A percentile compares a stretch with the other conserved stretches of the same genome.
phyloP scores from a whole-genome alignment of 2,329 filamentous ascomycete species.

The Hypoxylon sp. region DNA sequence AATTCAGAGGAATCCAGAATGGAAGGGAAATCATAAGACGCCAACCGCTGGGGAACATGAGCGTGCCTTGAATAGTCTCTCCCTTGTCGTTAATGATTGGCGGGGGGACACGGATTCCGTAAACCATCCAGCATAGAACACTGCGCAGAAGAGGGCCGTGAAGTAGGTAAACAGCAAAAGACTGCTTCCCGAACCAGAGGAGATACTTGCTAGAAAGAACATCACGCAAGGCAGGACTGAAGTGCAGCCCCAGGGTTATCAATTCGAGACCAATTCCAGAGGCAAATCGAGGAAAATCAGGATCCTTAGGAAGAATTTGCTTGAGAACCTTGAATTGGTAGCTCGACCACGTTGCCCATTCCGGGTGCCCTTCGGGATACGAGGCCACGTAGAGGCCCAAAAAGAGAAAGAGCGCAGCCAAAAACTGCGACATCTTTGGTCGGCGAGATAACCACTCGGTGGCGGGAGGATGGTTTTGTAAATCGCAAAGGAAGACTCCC shows the following conservation, averaged over 20 bases:
- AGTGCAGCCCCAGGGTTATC: constrained; percentile 52
- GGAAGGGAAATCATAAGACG: constrained; percentile 56
- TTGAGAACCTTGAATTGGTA: constrained; percentile 58
- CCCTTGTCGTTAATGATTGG: constrained; percentile 55
- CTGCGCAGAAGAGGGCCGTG: constrained; percentile 72
- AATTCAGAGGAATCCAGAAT: constrained; percentile 62
- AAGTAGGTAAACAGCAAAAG: constrained; percentile 73
- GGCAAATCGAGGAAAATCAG: constrained; percentile 60
- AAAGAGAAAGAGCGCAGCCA: constrained; percentile 64
- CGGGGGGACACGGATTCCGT: constrained; percentile 57
- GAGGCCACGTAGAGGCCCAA: constrained; percentile 69
- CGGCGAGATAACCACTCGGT: constrained; percentile 61
- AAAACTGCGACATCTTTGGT: constrained; percentile 57
- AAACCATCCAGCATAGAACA: constrained; percentile 71
- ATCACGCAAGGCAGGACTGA: constrained; percentile 58
- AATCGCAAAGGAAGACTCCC: constrained; percentile 71
- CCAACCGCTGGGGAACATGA: constrained; percentile 54
- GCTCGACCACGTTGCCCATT: constrained; percentile 68
- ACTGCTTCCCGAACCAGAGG: constrained; percentile 73
- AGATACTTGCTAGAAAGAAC: constrained; percentile 67
- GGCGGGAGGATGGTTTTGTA: constrained; percentile 63
- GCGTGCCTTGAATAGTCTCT: constrained; percentile 53
- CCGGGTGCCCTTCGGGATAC: constrained; percentile 67
- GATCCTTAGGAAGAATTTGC: constrained; percentile 59
- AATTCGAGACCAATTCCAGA: constrained; percentile 54